Base-by-base conservation (phyloP, 2,329 filamentous ascomycete species). In the Exserohilum turcica region DNA sequence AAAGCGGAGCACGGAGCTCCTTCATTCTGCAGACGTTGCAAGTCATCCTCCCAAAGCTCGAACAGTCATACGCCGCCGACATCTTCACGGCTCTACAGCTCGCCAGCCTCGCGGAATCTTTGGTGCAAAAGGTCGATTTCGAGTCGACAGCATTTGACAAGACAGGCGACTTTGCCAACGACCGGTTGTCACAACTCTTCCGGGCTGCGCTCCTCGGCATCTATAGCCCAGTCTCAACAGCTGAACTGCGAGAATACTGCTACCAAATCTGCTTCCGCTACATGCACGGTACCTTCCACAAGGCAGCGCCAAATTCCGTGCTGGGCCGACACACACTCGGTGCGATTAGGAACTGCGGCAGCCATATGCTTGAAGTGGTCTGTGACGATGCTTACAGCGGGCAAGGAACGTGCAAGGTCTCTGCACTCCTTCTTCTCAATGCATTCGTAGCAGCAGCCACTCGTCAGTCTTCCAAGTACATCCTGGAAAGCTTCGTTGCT, bases 371-470 rank as follows among this genome's bases (percentile, higher is more conserved):
- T 55, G 91, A 93, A 64, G 86, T 91, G 21, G 82, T 97, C 37
- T 97, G 92, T 70, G 94, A 99, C 67, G 94, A 99, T 77, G 92
- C 92, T 16, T 93, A 92, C 72, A 87, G 89, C 54, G 91, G 92
- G 33, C 89, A 93, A 67, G 84, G 89, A 32, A 84, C 82, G 10
- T 95, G 91, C 73, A 90, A 95, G 68, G 86, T 95, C 3, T 88
- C 93, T 0, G 92, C 94, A 9, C 80, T 97, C 37, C 83, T 97
- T 32, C 81, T 97, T n/a, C 80, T 99, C 29, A 87, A 89, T 48
- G 84, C 89, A 0, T 76, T 97, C 12, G 86, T 95, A 28, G 84
- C 86, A 37, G 79, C 96, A 46, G 89, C 88, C 39, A 86, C 85
- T 48, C 81, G 85, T 31, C 88, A 93, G 66, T 82, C 86, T 43